Percentiles rank a stretch among this genome's conserved stretches.
phyloP scores from a whole-genome alignment of 2,329 filamentous ascomycete genomes.

The Zasmidium angulare region DNA sequence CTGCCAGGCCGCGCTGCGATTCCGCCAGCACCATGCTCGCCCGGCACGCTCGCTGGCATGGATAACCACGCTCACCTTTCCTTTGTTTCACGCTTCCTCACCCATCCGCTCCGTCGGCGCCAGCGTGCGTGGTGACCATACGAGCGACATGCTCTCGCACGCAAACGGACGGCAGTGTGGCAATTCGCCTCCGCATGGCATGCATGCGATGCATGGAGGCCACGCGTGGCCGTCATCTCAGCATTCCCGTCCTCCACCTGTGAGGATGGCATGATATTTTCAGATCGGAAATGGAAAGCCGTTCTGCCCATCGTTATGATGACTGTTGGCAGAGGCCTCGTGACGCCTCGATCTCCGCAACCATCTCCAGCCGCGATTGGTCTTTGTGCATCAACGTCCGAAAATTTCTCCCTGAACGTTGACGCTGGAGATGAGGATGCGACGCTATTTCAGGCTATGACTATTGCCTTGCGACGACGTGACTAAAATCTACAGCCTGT shows the following conservation, averaged over 20 bases:
- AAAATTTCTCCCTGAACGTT: background rate
- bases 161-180: constrained; percentile 16
- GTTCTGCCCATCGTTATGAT: background rate
- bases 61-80: constrained; percentile 18
- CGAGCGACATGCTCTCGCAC: constrained; percentile 1
- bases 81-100: constrained; percentile 19
- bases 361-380: background rate
- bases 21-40: background rate
- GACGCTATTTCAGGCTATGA: background rate
- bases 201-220: constrained; percentile 5
- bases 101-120: constrained; percentile 10
- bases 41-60: constrained; percentile 6
- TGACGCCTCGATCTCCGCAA: background rate
- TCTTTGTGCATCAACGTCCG: background rate
- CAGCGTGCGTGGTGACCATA: background rate
- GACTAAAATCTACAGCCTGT: background rate
- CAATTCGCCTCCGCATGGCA: background rate
- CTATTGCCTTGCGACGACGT: background rate
- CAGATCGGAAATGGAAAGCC: background rate
- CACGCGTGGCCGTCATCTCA: constrained; percentile 1
- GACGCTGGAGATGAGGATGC: constrained; percentile 2
- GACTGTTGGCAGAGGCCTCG: constrained; percentile 1
- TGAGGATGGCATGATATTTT: background rate
- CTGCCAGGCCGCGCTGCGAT: background rate
- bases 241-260: background rate